These are phyloP conservation scores for Cucumis melo DNA, from an alignment of 306 rosid genomes.

Conservation along the genomic window DNA sequence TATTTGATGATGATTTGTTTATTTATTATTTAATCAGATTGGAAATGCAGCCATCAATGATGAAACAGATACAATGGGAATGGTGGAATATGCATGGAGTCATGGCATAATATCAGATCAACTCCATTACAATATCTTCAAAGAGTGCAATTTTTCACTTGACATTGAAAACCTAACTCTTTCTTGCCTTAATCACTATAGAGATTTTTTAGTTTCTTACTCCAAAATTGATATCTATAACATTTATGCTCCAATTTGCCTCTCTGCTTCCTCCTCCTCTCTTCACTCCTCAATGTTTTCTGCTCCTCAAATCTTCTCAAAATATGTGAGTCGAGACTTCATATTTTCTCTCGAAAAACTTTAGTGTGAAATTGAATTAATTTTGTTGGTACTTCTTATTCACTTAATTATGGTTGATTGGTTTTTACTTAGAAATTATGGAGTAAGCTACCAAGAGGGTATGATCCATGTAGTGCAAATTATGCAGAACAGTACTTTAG, in stretches of 20 bases:
- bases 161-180: conserved; percentile 14
- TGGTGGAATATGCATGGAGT: conserved; percentile 51
- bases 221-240: conserved; percentile 32
- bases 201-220: conserved; percentile 18
- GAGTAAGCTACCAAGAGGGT: conserved; percentile 37
- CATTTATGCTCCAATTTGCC: conserved; percentile 40
- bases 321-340: conserved; percentile 19
- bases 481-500: conserved; percentile 31
- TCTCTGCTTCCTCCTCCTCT: neutral
- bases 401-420: too few relatives aligned
- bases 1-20: too few relatives aligned
- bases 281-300: neutral
- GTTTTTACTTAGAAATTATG: conserved; percentile 24
- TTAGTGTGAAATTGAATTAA: too few relatives aligned
- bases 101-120: conserved; percentile 50
- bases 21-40: conserved; percentile 11
- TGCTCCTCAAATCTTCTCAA: conserved; percentile 34
- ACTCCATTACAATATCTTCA: conserved; percentile 11
- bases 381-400: too few relatives aligned
- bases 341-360: neutral
- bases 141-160: conserved; percentile 14
- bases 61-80: conserved; percentile 24
- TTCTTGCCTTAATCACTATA: conserved; percentile 6
- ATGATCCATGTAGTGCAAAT: conserved; percentile 44
- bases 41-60: conserved; percentile 46